A percentile compares a stretch with the other conserved stretches of the same genome.
Evolutionary conservation across 768 basidiomycete genomes (phyloP).

Genomic region (Mycena olivaceomarginata): DNA sequence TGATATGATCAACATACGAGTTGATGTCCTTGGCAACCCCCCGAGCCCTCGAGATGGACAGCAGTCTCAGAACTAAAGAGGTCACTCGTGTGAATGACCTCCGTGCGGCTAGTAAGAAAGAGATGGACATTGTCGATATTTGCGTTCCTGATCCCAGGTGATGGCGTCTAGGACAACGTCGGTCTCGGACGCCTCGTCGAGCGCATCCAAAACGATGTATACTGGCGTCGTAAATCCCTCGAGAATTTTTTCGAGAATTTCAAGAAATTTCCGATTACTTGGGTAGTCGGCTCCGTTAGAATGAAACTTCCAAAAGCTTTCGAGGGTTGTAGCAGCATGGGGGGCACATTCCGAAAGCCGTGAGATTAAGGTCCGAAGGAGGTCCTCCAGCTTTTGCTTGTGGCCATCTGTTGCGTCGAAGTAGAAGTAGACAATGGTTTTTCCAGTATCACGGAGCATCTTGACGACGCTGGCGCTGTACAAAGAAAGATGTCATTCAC

Average conservation of each 20-base stretch:
- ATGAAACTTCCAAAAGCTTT: slow-evolving; percentile 5
- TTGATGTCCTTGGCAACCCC: not conserved
- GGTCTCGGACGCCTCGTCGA: slow-evolving; percentile 8
- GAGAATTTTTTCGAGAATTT: slow-evolving; percentile 6
- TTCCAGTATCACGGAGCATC: too few relatives aligned
- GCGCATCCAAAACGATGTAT: slow-evolving; percentile 16
- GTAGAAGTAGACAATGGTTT: slow-evolving; percentile 2
- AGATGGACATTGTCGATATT: slow-evolving; percentile 15
- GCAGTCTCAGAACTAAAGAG: slow-evolving; percentile 6
- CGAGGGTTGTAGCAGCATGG: slow-evolving; percentile 4
- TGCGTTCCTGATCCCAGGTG: slow-evolving; percentile 10
- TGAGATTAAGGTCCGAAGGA: not conserved
- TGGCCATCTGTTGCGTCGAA: not conserved
- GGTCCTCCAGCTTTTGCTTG: slow-evolving; percentile 7
- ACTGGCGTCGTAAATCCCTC: slow-evolving; percentile 7
- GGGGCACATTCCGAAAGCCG: slow-evolving; percentile 4
- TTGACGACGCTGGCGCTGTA: slow-evolving; percentile 7
- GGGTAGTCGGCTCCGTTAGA: not conserved
- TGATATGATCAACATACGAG: not conserved
- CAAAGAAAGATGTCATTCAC: not conserved
- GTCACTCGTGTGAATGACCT: too few relatives aligned
- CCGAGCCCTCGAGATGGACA: slow-evolving; percentile 1
- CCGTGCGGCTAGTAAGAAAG: slow-evolving; percentile 18
- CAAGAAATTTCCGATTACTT: slow-evolving; percentile 3
- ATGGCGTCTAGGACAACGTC: not conserved